Evolutionary conservation across 139 green algal genomes (phyloP).

Genomic region (Spirogloea muscicola): DNA sequence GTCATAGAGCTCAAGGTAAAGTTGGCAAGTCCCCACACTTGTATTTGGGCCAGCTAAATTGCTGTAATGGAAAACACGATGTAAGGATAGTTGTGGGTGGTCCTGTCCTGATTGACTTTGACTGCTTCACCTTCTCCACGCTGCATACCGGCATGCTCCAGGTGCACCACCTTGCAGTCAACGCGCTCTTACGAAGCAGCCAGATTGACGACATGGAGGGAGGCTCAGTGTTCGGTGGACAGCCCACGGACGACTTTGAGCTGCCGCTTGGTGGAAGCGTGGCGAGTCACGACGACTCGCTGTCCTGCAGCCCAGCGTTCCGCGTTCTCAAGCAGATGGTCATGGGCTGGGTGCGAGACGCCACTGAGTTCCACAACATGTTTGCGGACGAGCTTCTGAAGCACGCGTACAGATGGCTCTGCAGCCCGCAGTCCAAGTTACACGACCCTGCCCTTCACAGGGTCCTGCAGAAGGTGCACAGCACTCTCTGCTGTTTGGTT

Average conservation of each 20-base stretch:
- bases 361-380: conserved; percentile 52
- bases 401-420: conserved; percentile 80
- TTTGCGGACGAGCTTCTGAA: conserved; percentile 71
- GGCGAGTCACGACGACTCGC: conserved; percentile 30
- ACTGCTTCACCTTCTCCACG: too few species aligned
- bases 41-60: too few species aligned
- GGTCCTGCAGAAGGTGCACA: conserved; percentile 57
- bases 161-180: conserved; percentile 76
- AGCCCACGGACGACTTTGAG: not conserved
- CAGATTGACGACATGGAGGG: conserved; percentile 71
- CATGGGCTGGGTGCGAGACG: conserved; percentile 25
- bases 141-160: conserved; percentile 9
- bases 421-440: conserved; percentile 56
- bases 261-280: not conserved
- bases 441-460: conserved; percentile 69
- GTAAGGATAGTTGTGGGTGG: too few species aligned
- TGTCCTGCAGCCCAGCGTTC: conserved; percentile 20
- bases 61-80: too few species aligned
- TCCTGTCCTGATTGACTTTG: too few species aligned
- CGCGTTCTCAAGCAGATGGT: conserved; percentile 36
- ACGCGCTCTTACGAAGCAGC: conserved; percentile 56
- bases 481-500: too few species aligned
- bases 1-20: conserved; percentile 76
- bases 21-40: too few species aligned
- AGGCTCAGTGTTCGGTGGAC: conserved; percentile 38